Conservation (phyloP, 2,329 filamentous ascomycete species). For the Monosporascus sp. region DNA sequence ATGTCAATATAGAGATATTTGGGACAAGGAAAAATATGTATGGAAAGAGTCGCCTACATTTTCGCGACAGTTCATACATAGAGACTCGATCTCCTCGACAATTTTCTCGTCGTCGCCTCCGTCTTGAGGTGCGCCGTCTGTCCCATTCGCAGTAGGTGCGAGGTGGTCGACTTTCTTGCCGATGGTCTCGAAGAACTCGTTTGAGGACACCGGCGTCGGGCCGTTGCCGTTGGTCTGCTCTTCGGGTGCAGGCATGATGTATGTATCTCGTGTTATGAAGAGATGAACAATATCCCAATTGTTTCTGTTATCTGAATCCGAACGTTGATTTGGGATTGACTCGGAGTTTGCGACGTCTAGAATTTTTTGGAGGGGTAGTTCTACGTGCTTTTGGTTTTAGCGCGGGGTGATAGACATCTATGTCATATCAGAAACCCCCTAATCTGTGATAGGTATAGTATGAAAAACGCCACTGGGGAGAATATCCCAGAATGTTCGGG, state of each 20-base stretch:
- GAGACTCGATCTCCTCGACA: slow-evolving; percentile 67
- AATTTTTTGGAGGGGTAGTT: slow-evolving; percentile 34
- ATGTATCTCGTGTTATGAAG: slow-evolving; percentile 6
- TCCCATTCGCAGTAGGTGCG: slow-evolving; percentile 24
- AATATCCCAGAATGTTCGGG: slow-evolving; percentile 1
- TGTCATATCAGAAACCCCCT: slow-evolving; percentile 23
- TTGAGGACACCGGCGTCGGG: slow-evolving; percentile 19
- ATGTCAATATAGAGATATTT: background rate
- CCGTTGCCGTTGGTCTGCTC: slow-evolving; percentile 26
- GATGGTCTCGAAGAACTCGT: slow-evolving; percentile 57
- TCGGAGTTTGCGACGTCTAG: slow-evolving; percentile 3
- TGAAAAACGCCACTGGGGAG: background rate
- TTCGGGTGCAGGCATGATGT: slow-evolving; percentile 38
- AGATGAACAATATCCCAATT: too few relatives aligned
- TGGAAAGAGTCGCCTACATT: slow-evolving; percentile 48
- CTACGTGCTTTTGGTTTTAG: slow-evolving; percentile 11
- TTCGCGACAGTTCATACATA: slow-evolving; percentile 82
- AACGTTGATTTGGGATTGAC: background rate
- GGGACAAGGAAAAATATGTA: background rate
- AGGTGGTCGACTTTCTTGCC: slow-evolving; percentile 55
- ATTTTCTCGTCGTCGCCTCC: slow-evolving; percentile 44
- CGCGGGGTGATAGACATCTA: slow-evolving; percentile 28
- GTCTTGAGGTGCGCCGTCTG: slow-evolving; percentile 23
- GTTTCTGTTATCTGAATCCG: background rate
- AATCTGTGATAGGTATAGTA: background rate